Conservation (phyloP, 305 asterid genomes). For the Fraxinus velutina region DNA sequence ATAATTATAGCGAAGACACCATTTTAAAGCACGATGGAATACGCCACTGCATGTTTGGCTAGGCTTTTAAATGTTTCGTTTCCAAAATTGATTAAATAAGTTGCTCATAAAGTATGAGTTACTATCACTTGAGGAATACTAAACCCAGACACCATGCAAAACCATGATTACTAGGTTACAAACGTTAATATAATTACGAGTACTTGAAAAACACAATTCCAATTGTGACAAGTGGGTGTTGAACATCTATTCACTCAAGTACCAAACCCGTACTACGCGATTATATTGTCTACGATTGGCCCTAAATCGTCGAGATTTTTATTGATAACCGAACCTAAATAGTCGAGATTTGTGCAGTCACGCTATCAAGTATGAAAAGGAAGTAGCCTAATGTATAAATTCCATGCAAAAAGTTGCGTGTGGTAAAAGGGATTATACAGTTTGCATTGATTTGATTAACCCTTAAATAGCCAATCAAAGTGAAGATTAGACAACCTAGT, state of each 20-base stretch:
- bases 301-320: neutral
- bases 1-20: neutral
- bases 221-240: neutral
- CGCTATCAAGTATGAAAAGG: neutral
- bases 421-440: conserved; percentile 29
- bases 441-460: conserved; percentile 31
- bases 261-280: neutral
- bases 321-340: neutral
- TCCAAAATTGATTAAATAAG: neutral
- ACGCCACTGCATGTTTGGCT: neutral
- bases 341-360: neutral
- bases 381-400: neutral
- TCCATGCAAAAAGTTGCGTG: conserved; percentile 31
- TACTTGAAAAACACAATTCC: neutral
- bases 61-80: neutral
- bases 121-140: neutral
- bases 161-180: neutral
- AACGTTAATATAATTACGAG: neutral
- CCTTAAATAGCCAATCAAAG: conserved; percentile 32
- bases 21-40: neutral
- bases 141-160: conserved; percentile 24
- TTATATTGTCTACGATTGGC: neutral
- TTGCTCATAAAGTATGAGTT: neutral
- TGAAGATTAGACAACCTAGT: conserved; percentile 26
- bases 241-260: neutral